Percentiles rank a stretch among this genome's conserved stretches.
Conservation (phyloP, 495 filamentous ascomycete genomes). For the Aspergillus steynii region DNA sequence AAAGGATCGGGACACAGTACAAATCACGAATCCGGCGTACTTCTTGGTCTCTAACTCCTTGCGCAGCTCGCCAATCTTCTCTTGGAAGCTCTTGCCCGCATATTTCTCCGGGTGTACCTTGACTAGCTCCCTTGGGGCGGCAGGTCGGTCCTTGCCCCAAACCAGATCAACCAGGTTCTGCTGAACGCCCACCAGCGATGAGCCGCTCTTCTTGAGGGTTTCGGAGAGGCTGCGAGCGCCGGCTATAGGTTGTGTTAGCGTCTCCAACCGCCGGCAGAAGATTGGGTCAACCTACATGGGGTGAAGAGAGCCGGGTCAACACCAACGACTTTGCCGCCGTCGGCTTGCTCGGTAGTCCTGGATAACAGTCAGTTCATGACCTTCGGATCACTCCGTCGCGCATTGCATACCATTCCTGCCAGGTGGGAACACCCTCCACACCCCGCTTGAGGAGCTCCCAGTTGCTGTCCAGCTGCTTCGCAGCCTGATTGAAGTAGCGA, state of each 20-base stretch:
- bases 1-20: constrained; percentile 37
- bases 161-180: constrained; percentile 85
- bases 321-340: constrained; percentile 82
- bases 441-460: constrained; percentile 94
- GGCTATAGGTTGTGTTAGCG: constrained; percentile 39
- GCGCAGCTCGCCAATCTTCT: constrained; percentile 83
- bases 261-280: not conserved
- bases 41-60: constrained; percentile 94
- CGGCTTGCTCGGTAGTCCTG: constrained; percentile 77
- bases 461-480: constrained; percentile 87
- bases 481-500: constrained; percentile 97
- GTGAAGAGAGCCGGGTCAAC: constrained; percentile 91
- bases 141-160: constrained; percentile 75
- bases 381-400: constrained; percentile 1
- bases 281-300: constrained; percentile 50
- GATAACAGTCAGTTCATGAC: constrained; percentile 23
- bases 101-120: constrained; percentile 70
- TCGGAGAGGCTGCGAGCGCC: constrained; percentile 85
- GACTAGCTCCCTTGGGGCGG: constrained; percentile 73
- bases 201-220: constrained; percentile 82
- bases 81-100: constrained; percentile 76
- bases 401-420: constrained; percentile 86
- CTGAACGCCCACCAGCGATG: constrained; percentile 67
- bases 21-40: constrained; percentile 82
- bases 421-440: constrained; percentile 88